Evolutionary conservation across 192 early-diverging fungal genomes (phyloP).

Genomic region (Backusella sp.): DNA sequence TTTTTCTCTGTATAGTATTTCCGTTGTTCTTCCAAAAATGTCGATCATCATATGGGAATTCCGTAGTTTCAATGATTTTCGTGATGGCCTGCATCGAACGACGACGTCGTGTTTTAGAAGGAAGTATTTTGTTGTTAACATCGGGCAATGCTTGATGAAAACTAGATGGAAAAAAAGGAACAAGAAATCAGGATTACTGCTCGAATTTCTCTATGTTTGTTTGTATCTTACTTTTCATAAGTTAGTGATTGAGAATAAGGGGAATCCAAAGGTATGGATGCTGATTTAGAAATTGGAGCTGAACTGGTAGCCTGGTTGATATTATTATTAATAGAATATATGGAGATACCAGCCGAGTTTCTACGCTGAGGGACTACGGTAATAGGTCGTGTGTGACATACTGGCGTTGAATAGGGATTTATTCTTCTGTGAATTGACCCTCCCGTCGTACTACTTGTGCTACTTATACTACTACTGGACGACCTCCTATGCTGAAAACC

Average conservation of each 20-base stretch:
- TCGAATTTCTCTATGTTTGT: background rate
- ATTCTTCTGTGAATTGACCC: conserved; percentile 12
- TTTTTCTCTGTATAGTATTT: conserved; percentile 58
- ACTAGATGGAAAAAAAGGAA: background rate
- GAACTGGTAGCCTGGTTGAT: background rate
- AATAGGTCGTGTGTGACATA: background rate
- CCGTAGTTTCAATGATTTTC: conserved; percentile 53
- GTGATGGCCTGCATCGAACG: conserved; percentile 61
- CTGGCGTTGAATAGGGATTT: background rate
- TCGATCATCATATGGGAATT: conserved; percentile 46
- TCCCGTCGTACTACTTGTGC: conserved; percentile 5
- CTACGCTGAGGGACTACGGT: background rate
- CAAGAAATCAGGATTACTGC: background rate
- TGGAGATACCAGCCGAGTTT: background rate
- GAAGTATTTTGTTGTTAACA: background rate
- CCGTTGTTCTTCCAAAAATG: conserved; percentile 63
- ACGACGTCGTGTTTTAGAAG: conserved; percentile 25
- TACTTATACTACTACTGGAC: conserved; percentile 11
- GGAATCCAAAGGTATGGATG: background rate
- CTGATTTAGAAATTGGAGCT: background rate
- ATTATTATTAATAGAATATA: conserved; percentile 6
- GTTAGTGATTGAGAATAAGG: background rate
- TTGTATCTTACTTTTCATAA: background rate
- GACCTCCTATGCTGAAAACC: background rate
- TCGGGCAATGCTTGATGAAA: background rate